Conservation (phyloP, 225 moss, liverwort and hornwort genomes). For the Sphagnum tenellum region DNA sequence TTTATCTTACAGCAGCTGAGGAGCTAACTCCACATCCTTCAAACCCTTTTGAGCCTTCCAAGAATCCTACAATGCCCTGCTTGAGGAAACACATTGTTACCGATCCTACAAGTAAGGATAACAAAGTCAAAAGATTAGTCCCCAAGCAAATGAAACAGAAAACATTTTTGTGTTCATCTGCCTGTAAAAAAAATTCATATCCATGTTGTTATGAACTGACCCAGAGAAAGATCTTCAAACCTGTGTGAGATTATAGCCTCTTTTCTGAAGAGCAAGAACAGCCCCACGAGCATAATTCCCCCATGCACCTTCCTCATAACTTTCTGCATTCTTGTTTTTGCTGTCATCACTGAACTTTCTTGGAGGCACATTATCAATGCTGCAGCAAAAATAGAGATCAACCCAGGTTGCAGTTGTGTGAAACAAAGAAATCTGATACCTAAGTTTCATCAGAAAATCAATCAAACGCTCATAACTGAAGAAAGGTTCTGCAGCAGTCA, state of each 20-base stretch:
- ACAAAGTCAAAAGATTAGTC: no score
- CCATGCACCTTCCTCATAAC: conserved; percentile 64
- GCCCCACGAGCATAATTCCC: conserved; percentile 96
- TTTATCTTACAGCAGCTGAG: conserved; percentile 76
- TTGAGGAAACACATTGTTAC: neutral
- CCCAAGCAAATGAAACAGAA: no score
- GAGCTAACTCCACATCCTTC: conserved; percentile 98
- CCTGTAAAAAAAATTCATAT: no score
- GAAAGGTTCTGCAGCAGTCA: no score
- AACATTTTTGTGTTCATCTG: no score
- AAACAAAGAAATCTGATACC: no score
- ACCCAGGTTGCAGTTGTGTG: no score
- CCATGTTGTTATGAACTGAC: no score
- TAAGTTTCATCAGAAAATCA: no score
- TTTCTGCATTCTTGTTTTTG: conserved; percentile 10
- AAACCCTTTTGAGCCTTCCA: conserved; percentile 80
- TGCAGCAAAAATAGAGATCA: conserved; percentile 12
- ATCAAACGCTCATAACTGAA: no score
- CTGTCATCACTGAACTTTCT: conserved; percentile 16
- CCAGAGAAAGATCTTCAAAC: conserved; percentile 12
- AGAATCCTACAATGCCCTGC: conserved; percentile 78
- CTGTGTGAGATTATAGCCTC: conserved; percentile 59
- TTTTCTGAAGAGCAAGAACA: conserved; percentile 61
- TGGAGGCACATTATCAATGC: conserved; percentile 55
- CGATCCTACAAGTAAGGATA: no score